phyloP scores from a whole-genome alignment of 192 early-diverging fungal genomes.

The Coemansia sp. region DNA sequence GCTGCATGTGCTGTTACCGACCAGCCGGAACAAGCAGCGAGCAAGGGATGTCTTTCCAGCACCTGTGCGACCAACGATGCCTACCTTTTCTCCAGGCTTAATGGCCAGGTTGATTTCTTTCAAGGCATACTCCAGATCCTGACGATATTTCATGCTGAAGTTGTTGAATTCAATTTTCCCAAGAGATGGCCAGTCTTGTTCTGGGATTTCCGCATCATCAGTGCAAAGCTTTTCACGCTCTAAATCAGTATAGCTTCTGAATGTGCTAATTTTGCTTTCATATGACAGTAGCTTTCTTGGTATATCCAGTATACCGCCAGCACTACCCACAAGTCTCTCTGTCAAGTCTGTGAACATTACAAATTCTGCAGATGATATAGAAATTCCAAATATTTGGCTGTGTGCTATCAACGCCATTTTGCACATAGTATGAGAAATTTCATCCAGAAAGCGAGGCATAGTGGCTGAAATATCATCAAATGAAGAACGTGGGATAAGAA shows the following conservation, averaged over 20 bases:
- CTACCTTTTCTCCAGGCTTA: too few species aligned
- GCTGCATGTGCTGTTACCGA: too few species aligned
- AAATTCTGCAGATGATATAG: background rate
- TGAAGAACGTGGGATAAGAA: too few species aligned
- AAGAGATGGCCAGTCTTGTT: slow-evolving; percentile 17
- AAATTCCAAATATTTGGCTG: too few species aligned
- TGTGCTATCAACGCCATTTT: background rate
- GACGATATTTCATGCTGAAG: slow-evolving; percentile 25
- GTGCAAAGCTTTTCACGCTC: slow-evolving; percentile 15
- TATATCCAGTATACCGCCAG: background rate
- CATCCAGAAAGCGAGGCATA: too few species aligned
- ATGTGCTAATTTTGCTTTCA: too few species aligned
- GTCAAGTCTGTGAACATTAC: background rate
- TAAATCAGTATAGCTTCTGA: slow-evolving; percentile 3
- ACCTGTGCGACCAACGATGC: too few species aligned
- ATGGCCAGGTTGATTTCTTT: too few species aligned
- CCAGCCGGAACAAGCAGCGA: slow-evolving; percentile 59
- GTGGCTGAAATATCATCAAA: background rate
- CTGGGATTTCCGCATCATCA: slow-evolving; percentile 10
- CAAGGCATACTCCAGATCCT: too few species aligned
- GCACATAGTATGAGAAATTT: too few species aligned
- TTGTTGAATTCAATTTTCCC: slow-evolving; percentile 33
- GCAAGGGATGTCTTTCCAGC: slow-evolving; percentile 65
- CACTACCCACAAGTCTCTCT: background rate
- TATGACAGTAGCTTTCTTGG: background rate